A percentile compares a stretch with the other conserved stretches of the same genome.
Conservation (phyloP, 495 filamentous ascomycete genomes). For the Trichoderma reesei region DNA sequence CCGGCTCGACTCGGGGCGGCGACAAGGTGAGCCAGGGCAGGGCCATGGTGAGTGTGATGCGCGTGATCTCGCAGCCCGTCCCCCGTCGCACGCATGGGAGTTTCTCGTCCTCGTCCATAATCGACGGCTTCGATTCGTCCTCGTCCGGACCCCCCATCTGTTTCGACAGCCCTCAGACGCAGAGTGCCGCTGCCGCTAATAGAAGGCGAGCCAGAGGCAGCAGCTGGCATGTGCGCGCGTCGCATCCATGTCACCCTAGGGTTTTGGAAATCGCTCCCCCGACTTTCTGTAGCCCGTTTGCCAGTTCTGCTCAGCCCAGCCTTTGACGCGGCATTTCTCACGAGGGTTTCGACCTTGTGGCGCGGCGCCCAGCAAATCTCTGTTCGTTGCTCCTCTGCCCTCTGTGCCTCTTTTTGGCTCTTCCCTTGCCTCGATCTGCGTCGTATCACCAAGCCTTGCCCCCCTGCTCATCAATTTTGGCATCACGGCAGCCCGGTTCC, state of each 20-base stretch:
- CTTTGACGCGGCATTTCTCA: not conserved
- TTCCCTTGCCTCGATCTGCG: not conserved
- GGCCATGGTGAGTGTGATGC: not conserved
- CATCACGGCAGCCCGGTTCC: not conserved
- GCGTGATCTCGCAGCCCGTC: too few relatives aligned
- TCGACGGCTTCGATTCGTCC: too few relatives aligned
- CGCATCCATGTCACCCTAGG: not conserved
- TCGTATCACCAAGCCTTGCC: not conserved
- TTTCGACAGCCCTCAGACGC: not conserved
- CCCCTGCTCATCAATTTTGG: not conserved
- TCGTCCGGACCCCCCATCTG: too few relatives aligned
- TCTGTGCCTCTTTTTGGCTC: too few relatives aligned
- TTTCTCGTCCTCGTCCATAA: too few relatives aligned
- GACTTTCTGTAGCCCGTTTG: not conserved
- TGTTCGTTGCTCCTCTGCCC: too few relatives aligned
- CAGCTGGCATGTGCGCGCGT: slow-evolving; percentile 1
- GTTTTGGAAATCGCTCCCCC: not conserved
- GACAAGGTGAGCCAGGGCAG: not conserved
- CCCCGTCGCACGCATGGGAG: too few relatives aligned
- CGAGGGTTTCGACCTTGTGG: not conserved
- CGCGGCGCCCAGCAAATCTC: too few relatives aligned
- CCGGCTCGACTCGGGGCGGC: not conserved
- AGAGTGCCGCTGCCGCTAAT: slow-evolving; percentile 1
- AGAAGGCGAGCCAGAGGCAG: not conserved
- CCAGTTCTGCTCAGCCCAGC: too few relatives aligned